Evolutionary conservation across 164 flowering plant genomes (phyloP), one percentile per base, ranked within the genome.

Genomic region (Santalum album): DNA sequence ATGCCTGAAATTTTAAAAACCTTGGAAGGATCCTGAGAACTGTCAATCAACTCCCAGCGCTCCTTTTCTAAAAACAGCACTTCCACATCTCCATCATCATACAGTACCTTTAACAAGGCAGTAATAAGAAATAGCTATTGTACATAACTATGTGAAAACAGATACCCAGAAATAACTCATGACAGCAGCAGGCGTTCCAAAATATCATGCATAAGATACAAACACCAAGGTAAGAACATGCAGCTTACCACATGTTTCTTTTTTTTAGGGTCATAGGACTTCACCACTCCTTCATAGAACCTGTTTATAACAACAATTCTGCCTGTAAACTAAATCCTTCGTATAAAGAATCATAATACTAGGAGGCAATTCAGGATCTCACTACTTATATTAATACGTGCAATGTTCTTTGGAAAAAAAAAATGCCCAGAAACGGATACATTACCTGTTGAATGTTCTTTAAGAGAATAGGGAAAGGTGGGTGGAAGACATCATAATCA

Each of bases 81-180:
- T 75, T 92, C 99, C 43, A 80, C 76, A 61, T 92, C 99, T 68
- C 96, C 97, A 77, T 92, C 97, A 45, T 87, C 88, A 61, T 92
- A 92, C 39, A 77, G 39, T 55, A 91, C 68, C 98, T 91, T 59
- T 43, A 48, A 25, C 12, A 53, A 22, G n/a, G n/a, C n/a, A n/a
- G n/a, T n/a, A n/a, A n/a, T 15, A 38, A 38, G 17, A 38, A 16
- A 38, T 9, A 38, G 14, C 9, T 38, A 9, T 9, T 4, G 42
- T 38, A 15, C 7, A 43, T 16, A 19, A 14, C 12, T 43, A 17
- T 29, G 6, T 29, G 34, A 29, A 4, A 29, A 3, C 34, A 29
- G 34, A 29, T 29, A 3, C 6, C 34, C 4, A 29, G 34, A 29
- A 9, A 29, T 16, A 12, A 43, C 5, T n/a, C n/a, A n/a, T n/a